Percentiles rank a stretch among this genome's conserved stretches.
These are phyloP conservation scores for Hortaea sp. DNA, from an alignment of 2,329 filamentous ascomycete species.

Conservation along the genomic window DNA sequence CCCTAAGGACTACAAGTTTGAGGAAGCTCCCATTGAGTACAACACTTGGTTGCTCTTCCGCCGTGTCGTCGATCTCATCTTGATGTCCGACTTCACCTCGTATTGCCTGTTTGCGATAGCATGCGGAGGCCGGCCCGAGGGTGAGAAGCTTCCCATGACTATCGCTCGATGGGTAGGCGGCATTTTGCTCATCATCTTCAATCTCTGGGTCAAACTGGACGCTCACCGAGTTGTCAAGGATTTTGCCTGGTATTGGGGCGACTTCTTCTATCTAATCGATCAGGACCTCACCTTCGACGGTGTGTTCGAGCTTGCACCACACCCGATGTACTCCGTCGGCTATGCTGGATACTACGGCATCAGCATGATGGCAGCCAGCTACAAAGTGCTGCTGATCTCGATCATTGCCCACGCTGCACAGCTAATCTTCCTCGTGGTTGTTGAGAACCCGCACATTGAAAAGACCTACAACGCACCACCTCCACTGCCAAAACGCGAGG, in stretches of 20 bases:
- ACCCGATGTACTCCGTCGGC: conserved; percentile 97
- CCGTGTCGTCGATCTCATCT: conserved; percentile 85
- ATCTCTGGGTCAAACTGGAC: conserved; percentile 96
- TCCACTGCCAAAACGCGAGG: conserved; percentile 43
- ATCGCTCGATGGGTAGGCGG: conserved; percentile 69
- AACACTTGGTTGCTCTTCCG: conserved; percentile 98
- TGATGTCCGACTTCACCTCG: conserved; percentile 97
- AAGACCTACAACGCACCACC: conserved; percentile 91
- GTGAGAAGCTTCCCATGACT: conserved; percentile 61
- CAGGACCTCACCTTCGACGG: conserved; percentile 97
- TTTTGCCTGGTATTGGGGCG: conserved; percentile 99
- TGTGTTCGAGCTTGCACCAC: conserved; percentile 97
- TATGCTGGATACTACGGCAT: conserved; percentile 98
- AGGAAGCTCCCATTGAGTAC: conserved; percentile 89
- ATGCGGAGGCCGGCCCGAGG: conserved; percentile 64
- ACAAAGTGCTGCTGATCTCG: conserved; percentile 93
- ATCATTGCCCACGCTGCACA: conserved; percentile 90
- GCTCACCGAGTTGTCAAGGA: conserved; percentile 97
- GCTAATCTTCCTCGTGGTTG: conserved; percentile 80
- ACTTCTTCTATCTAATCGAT: conserved; percentile 98
- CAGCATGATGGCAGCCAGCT: conserved; percentile 95
- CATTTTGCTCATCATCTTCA: conserved; percentile 75
- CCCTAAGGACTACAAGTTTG: conserved; percentile 83
- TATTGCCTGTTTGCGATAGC: conserved; percentile 94
- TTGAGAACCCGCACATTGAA: conserved; percentile 97